Evolutionary conservation across 2,329 filamentous ascomycete species (phyloP).

Genomic region (Aspergillus pseudonomiae): DNA sequence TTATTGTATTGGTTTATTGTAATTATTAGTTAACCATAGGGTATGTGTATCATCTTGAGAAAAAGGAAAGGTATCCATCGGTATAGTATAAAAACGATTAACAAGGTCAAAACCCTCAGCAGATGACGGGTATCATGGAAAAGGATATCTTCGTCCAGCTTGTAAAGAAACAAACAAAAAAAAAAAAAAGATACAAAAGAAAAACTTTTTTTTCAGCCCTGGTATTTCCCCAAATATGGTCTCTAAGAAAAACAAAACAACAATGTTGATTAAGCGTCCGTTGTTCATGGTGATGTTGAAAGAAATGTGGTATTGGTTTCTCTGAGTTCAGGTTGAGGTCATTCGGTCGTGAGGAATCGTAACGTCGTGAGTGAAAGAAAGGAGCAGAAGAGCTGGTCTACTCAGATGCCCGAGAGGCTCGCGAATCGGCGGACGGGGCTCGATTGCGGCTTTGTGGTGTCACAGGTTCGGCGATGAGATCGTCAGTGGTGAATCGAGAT

Average conservation of each 20-base stretch:
- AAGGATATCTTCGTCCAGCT: constrained; percentile 2
- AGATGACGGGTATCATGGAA: constrained; percentile 27
- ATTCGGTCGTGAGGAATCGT: constrained; percentile 12
- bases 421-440: constrained; percentile 19
- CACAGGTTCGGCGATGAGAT: constrained; percentile 27
- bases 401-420: constrained; percentile 12
- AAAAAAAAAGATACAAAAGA: not conserved
- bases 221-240: not conserved
- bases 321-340: constrained; percentile 7
- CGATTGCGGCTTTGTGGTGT: constrained; percentile 15
- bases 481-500: constrained; percentile 36
- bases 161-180: not conserved
- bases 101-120: constrained; percentile 4
- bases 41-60: constrained; percentile 4
- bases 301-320: not conserved
- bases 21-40: not conserved
- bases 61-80: not conserved
- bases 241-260: constrained; percentile 2
- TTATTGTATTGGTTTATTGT: not conserved
- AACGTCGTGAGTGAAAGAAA: constrained; percentile 4
- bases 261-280: constrained; percentile 1
- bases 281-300: not conserved
- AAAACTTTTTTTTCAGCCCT: constrained; percentile 5
- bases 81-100: not conserved
- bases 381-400: not conserved